Base-by-base conservation (phyloP, 805 yeast species). In the Lachancea sp. region DNA sequence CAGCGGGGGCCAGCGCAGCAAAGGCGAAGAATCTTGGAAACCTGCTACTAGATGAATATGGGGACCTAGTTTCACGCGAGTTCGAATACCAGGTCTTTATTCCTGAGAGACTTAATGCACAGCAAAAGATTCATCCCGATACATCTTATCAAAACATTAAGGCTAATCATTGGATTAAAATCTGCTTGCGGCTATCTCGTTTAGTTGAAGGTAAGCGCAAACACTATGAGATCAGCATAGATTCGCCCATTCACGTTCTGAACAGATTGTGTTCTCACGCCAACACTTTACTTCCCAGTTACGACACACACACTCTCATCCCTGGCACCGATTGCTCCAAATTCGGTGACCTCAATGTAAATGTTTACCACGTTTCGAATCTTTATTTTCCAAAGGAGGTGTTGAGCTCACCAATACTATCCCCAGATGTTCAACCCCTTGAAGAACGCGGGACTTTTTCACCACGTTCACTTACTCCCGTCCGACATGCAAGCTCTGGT, bases 131-230 rank as follows among this genome's bases (percentile, higher is more conserved):
- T 25, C 96, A 88, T 56, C 96, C 98, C 1, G 95, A 93, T 63
- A 86, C 96, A 0, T 78, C 86, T 2, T 82, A 75, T 54, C 78
- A 75, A 19, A 81, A 80, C 54, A 88, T 93, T 50, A 90, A 88
- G 66, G 75, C 93, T 6, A 91, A 86, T 57, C 99, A 93, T 66
- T 93, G 99, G 97, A 81, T 93, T 56, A 93, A 93, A 66, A 75
- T 93, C 13, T 84, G 95, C 51, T 67, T 93, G 42, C 69, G 98
- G 42, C 70, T 93, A 33, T 85, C 95, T 4, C 78, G 75, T 52
- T 59, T 72, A n/a, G 81, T 84, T 36, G 73, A 75, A 38, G 74
- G 70, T 11, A 86, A 86, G 59, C 71, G 95, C 38, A 93, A 90
- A 60, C 97, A 89, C 60, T 93, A 85, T 60, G 99, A 93, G 67